phyloP scores from a whole-genome alignment of 257 asterid genomes.

The Eucommia ulmoides region DNA sequence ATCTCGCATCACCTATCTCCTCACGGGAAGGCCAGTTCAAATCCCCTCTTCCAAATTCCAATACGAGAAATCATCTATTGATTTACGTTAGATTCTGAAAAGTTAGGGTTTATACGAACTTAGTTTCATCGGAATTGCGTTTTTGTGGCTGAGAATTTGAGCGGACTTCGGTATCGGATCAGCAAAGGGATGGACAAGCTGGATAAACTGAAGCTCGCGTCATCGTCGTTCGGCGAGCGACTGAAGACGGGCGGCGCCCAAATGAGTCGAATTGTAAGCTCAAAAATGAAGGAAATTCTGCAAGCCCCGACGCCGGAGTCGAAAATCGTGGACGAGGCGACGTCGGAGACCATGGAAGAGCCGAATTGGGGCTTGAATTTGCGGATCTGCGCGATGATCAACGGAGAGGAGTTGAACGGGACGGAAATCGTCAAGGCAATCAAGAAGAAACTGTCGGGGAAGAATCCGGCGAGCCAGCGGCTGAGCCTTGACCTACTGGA shows the following conservation, averaged over 20 bases:
- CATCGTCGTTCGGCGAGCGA: slow-evolving; percentile 71
- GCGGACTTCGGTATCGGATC: background rate
- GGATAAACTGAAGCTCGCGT: slow-evolving; percentile 69
- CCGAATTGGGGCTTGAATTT: slow-evolving; percentile 92
- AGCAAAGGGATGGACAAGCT: slow-evolving; percentile 44
- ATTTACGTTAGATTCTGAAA: too few relatives aligned
- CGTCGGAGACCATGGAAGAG: slow-evolving; percentile 46
- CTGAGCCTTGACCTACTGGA: slow-evolving; percentile 68
- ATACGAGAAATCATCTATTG: background rate
- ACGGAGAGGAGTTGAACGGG: slow-evolving; percentile 53
- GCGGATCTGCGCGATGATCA: slow-evolving; percentile 81
- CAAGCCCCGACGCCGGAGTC: slow-evolving; percentile 81
- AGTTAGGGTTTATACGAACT: too few relatives aligned
- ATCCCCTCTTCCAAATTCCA: background rate
- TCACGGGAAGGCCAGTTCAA: background rate
- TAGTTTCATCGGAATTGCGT: too few relatives aligned
- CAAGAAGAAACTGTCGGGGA: slow-evolving; percentile 58
- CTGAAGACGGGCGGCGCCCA: slow-evolving; percentile 64
- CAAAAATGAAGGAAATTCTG: slow-evolving; percentile 71
- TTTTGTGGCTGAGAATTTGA: background rate
- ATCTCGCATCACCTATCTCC: background rate
- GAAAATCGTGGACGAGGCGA: slow-evolving; percentile 79
- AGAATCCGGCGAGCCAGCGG: slow-evolving; percentile 30
- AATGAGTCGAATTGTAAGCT: slow-evolving; percentile 66
- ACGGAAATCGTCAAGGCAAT: slow-evolving; percentile 66